Percentiles rank a stretch among this genome's conserved stretches.
These are phyloP conservation scores for Camillea tinctor DNA, from an alignment of 2,329 filamentous ascomycete species.

Conservation along the genomic window DNA sequence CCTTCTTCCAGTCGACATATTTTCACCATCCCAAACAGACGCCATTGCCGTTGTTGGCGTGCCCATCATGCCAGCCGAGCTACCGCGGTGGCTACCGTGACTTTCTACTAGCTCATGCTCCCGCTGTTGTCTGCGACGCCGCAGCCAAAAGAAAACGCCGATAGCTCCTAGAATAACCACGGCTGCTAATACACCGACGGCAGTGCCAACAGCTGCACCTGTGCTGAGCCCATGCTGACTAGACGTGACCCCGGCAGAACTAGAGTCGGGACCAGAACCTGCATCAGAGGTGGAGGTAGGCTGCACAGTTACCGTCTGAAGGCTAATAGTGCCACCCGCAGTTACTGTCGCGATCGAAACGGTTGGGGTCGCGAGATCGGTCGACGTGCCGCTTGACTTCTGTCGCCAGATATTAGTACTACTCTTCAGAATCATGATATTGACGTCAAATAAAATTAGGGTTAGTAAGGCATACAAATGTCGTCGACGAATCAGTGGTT, in stretches of 20 bases:
- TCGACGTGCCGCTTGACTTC: conserved; percentile 11
- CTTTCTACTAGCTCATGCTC: conserved; percentile 43
- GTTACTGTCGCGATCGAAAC: conserved; percentile 53
- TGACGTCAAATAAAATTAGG: conserved; percentile 10
- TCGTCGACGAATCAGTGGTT: conserved; percentile 8
- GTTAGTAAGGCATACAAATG: conserved; percentile 31
- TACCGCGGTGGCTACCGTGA: conserved; percentile 48
- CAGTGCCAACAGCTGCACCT: conserved; percentile 30
- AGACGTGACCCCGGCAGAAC: conserved; percentile 6
- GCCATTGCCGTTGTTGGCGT: conserved; percentile 46
- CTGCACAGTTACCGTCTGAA: conserved; percentile 51
- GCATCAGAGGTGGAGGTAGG: conserved; percentile 38
- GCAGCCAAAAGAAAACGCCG: conserved; percentile 43
- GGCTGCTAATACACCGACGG: conserved; percentile 29
- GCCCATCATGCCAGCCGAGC: conserved; percentile 49
- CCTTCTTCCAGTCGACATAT: conserved; percentile 44
- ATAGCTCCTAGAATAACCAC: conserved; percentile 26
- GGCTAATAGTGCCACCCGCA: conserved; percentile 46
- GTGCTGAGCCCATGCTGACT: conserved; percentile 21
- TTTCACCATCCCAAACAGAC: conserved; percentile 38
- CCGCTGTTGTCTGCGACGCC: conserved; percentile 44
- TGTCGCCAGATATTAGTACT: not conserved
- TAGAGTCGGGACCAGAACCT: conserved; percentile 2
- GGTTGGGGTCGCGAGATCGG: conserved; percentile 33
- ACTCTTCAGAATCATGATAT: not conserved